Evolutionary conservation across 192 early-diverging fungal species (phyloP), one percentile per base, ranked within the genome.

Genomic region (Jimgerdemannia flammicorona): DNA sequence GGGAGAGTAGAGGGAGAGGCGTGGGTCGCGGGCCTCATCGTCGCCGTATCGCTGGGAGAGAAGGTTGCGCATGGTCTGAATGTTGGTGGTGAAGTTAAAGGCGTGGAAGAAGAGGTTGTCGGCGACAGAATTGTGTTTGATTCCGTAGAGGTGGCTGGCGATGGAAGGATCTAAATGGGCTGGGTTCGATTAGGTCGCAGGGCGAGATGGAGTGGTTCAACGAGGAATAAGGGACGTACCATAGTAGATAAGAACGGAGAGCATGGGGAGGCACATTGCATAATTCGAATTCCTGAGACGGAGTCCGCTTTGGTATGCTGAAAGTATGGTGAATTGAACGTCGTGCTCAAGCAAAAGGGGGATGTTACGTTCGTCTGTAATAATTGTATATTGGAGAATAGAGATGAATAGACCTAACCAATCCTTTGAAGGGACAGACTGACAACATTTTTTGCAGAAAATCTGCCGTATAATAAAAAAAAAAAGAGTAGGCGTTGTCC

Each of bases 161-260:
- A 59, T 6, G 49, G 49, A 59, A 59, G 14, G 2, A 59, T 59
- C 49, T 59, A 14, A 29, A 29, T 29, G 29, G 29, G 29, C 29
- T 29, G 49, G 49, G 14, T 59, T 59, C 14, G 49, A 59, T 59
- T 29, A 29, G 29, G 29, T 29, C 29, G 29, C 29, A 29, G 29
- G 29, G 29, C 29, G 29, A 29, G 29, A 29, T 29, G 29, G 29
- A 29, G 29, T 29, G 29, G 29, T 29, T 29, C 29, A 29, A 29
- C 29, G 29, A 29, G 29, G 29, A 29, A 29, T 29, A 29, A 65
- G 64, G 14, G 67, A 18, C 19, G 19, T 78, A 78, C 77, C 80
- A 71, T 82, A 78, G 65, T 82, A 78, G 64, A 82, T 77, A 17
- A 82, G 71, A 3, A 76, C 44, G 11, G 77, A 78, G 17, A 82